These are phyloP conservation scores for Flaveria ramosissima DNA, from an alignment of 129 eudicot genomes.

Conservation along the genomic window DNA sequence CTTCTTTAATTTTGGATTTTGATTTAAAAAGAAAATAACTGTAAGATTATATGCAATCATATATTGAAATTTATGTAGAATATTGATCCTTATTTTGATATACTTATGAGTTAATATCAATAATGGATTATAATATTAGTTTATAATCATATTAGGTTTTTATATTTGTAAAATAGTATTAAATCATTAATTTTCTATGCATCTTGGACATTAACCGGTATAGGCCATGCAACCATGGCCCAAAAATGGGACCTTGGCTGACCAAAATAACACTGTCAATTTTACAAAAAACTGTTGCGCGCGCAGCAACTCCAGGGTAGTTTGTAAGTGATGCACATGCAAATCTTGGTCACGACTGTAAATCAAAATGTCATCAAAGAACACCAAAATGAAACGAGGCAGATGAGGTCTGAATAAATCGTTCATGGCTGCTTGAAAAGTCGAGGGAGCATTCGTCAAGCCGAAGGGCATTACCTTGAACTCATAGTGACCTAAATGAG, in stretches of 20 bases:
- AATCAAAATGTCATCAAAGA: neutral
- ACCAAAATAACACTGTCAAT: neutral
- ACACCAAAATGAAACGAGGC: neutral
- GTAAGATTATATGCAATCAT: neutral
- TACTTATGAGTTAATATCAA: neutral
- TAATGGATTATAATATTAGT: neutral
- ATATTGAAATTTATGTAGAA: neutral
- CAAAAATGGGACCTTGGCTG: neutral
- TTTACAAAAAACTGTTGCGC: neutral
- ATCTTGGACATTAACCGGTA: neutral
- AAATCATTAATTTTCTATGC: neutral
- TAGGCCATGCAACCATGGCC: neutral
- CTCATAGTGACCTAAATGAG: neutral
- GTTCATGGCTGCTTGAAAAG: neutral
- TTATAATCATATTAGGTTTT: neutral
- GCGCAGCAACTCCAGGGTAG: neutral
- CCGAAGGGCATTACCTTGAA: neutral
- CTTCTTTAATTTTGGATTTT: neutral
- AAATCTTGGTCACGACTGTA: neutral
- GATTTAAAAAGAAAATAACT: neutral
- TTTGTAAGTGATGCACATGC: neutral
- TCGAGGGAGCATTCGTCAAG: neutral
- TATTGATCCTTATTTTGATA: neutral
- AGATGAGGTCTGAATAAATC: neutral
- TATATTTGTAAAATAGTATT: neutral